Base-by-base conservation (phyloP, 768 basidiomycete genomes). In the Termitomyces sp. region DNA sequence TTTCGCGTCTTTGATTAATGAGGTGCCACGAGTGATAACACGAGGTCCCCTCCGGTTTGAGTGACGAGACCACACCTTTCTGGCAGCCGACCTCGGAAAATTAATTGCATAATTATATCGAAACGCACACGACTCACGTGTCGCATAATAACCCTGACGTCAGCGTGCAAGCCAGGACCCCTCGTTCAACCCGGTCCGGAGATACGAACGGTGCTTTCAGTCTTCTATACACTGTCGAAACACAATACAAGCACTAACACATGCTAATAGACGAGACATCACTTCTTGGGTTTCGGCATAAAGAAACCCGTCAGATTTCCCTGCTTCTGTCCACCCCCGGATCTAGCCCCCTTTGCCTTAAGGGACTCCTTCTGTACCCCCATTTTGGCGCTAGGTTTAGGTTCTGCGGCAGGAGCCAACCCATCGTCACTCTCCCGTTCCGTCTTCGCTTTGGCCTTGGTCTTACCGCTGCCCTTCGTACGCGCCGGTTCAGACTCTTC, bases 401-500 rank as follows among this genome's bases (percentile, higher is more conserved):
- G 42, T 40, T 60, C 61, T 2, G 56, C 49, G 14, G 54, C 48
- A 19, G 62, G 34, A 25, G 39, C 32, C 10, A 49, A 17, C 7
- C 59, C 59, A 35, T 52, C 51, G 9, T 34, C 51, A 17, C 50
- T 46, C 19, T 59, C 54, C 41, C 63, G 59, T 58, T 66, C 48
- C 17, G 63, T 55, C 42, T 67, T 67, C 9, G 39, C 39, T 52
- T 63, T 66, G 4, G 54, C 56, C 44, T 67, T 68, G 34, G 61
- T 61, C 61, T 70, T 73, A 21, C 12, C 23, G 47, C 67, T 68
- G 34, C 62, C 60, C 61, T 70, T 73, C 25, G 27, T 41, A 35
- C 41, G 41, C n/a, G 43, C 6, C 27, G 60, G 57, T 27, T 67
- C 76, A 2, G 69, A 68, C 56, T 79, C 84, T 21, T 77, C 82